These are phyloP conservation scores for Exidia glandulosa DNA, from an alignment of 768 basidiomycete genomes.

Conservation along the genomic window DNA sequence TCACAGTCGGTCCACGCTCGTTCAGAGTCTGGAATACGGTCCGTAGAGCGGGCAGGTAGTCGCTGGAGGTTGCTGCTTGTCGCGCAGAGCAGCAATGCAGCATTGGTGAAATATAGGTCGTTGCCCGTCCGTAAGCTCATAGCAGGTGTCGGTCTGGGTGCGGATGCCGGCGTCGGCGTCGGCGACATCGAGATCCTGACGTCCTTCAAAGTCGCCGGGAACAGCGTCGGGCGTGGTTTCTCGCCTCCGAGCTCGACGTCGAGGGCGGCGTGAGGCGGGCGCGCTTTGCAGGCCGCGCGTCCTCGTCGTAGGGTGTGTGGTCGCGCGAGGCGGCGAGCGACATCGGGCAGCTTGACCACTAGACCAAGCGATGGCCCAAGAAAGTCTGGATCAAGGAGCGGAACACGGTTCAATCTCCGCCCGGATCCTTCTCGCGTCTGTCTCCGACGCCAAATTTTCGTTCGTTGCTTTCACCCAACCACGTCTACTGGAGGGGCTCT, in stretches of 20 bases:
- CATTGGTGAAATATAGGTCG: neutral
- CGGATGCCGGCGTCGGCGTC: neutral
- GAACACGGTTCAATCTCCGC: too few relatives aligned
- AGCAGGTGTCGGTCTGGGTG: neutral
- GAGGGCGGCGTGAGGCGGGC: neutral
- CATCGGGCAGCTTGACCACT: too few relatives aligned
- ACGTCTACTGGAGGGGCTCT: too few relatives aligned
- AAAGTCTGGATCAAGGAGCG: too few relatives aligned
- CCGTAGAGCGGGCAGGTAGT: neutral
- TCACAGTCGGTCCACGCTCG: too few relatives aligned
- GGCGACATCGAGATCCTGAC: neutral
- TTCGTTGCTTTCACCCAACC: too few relatives aligned
- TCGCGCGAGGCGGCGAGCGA: too few relatives aligned
- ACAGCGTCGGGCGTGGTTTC: neutral
- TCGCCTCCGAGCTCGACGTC: neutral
- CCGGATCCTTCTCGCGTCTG: too few relatives aligned
- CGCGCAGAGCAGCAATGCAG: neutral
- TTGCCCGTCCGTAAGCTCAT: neutral
- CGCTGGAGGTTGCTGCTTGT: neutral
- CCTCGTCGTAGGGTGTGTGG: too few relatives aligned
- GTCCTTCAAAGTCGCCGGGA: too few relatives aligned
- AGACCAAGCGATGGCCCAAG: too few relatives aligned
- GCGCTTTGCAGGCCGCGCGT: neutral
- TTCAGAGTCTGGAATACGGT: neutral
- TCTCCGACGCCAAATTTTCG: too few relatives aligned